Conservation (phyloP, 2,329 filamentous ascomycete genomes). For the Cladosporium oxysporum region DNA sequence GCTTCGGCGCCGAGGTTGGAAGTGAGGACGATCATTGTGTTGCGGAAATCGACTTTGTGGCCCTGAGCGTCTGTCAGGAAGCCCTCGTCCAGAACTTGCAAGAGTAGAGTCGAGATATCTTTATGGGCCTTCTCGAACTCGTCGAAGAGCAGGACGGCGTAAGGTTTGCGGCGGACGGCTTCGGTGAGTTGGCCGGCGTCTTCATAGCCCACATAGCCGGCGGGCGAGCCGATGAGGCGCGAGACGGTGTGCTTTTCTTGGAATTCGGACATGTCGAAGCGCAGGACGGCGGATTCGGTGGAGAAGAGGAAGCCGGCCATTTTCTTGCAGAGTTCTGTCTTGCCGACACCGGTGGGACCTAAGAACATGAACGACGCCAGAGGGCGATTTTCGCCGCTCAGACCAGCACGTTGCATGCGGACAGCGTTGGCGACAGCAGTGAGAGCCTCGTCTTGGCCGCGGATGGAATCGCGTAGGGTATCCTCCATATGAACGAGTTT, state of each 20-base stretch:
- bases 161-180: slow-evolving; percentile 90
- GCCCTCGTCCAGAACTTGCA: slow-evolving; percentile 94
- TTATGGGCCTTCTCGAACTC: slow-evolving; percentile 98
- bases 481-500: slow-evolving; percentile 97
- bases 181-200: slow-evolving; percentile 96
- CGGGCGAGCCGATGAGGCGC: slow-evolving; percentile 85
- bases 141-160: slow-evolving; percentile 91
- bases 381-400: slow-evolving; percentile 88
- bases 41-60: slow-evolving; percentile 94
- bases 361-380: slow-evolving; percentile 97
- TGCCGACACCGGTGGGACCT: slow-evolving; percentile 93
- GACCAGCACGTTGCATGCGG: slow-evolving; percentile 85
- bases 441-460: slow-evolving; percentile 92
- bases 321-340: slow-evolving; percentile 96
- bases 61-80: slow-evolving; percentile 95
- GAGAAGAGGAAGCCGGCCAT: slow-evolving; percentile 92
- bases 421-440: slow-evolving; percentile 90
- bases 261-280: slow-evolving; percentile 98
- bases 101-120: slow-evolving; percentile 86
- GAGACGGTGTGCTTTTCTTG: slow-evolving; percentile 97
- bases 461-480: slow-evolving; percentile 76
- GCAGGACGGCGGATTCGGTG: slow-evolving; percentile 83
- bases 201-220: slow-evolving; percentile 95
- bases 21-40: slow-evolving; percentile 94
- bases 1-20: slow-evolving; percentile 94